Conservation (phyloP, 2,329 filamentous ascomycete species). For the Fusarium sp. region DNA sequence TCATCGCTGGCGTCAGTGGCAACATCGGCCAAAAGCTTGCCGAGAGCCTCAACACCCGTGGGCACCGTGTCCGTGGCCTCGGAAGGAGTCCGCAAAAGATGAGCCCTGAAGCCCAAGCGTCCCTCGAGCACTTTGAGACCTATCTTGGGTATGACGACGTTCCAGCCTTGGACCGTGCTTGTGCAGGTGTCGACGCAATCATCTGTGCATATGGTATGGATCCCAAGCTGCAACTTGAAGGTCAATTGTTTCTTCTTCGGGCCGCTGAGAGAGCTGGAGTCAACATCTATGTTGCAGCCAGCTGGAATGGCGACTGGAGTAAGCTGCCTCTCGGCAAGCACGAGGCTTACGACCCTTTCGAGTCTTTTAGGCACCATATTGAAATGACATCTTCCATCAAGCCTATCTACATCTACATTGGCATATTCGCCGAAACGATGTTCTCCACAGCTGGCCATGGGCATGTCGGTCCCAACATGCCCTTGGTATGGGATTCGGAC, state of each 20-base stretch:
- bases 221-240: constrained; percentile 51
- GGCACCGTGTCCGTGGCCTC: constrained; percentile 55
- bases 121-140: constrained; percentile 51
- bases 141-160: constrained; percentile 49
- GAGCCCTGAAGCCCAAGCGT: constrained; percentile 11
- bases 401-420: constrained; percentile 51
- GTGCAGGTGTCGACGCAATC: constrained; percentile 55
- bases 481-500: neutral
- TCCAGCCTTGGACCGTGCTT: constrained; percentile 52
- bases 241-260: constrained; percentile 55
- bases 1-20: constrained; percentile 57
- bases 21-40: constrained; percentile 53
- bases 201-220: constrained; percentile 50
- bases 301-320: constrained; percentile 55
- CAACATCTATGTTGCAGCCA: constrained; percentile 49
- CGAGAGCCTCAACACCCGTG: constrained; percentile 44
- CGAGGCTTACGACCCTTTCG: constrained; percentile 55
- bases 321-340: constrained; percentile 48
- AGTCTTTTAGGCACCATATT: constrained; percentile 53
- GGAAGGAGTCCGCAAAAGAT: constrained; percentile 53
- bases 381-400: constrained; percentile 49
- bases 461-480: neutral
- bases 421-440: constrained; percentile 34
- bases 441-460: constrained; percentile 5
- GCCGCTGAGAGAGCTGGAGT: constrained; percentile 56